Evolutionary conservation across 257 asterid species (phyloP), one percentile per base, ranked within the genome.

Genomic region (Petrea volubilis): DNA sequence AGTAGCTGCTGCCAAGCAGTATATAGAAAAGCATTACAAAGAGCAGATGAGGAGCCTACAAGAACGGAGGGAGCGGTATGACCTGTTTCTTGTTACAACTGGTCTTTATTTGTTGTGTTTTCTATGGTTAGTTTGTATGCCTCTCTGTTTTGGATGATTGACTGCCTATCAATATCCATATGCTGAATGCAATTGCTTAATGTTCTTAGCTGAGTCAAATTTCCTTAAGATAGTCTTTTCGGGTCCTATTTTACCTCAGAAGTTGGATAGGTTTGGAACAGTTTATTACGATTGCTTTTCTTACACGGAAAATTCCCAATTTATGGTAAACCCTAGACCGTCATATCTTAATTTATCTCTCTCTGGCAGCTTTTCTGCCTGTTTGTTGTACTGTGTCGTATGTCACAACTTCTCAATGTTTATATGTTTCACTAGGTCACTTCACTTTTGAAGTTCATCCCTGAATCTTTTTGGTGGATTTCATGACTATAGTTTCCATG

Each of bases 11-110:
- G 98, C 98, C 70, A 93, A 93, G 86, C 97, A 91, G 83, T 93
- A 93, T 66, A 93, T 93, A 70, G 98, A 93, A 74, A 90, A 89
- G 57, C 98, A 93, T 84, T 93, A 93, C 87, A 91, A 91, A 84
- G 98, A 93, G 71, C 98, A 93, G 77, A 93, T 93, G 98, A 93
- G 80, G 87, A 93, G 88, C 83, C 79, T 93, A 78, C 96, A 93
- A 78, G 98, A 93, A 75, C 82, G 98, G 64, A 87, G 88, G 74
- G 98, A 93, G 77, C 80, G 98, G 98, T 91, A 83, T 75, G 90
- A 28, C 55, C 69, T 46, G 53, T 18, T 38, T 14, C 43, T 46
- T 36, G 4, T 50, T 20, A 57, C 25, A n/a, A 51, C 15, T 50
- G 24, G 17, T 28, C 49, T 59, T 33, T 44, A n/a, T 53, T 44